Evolutionary conservation across 441 rosid genomes (phyloP), one percentile per base, ranked within the genome.

Genomic region (Croton setiger): DNA sequence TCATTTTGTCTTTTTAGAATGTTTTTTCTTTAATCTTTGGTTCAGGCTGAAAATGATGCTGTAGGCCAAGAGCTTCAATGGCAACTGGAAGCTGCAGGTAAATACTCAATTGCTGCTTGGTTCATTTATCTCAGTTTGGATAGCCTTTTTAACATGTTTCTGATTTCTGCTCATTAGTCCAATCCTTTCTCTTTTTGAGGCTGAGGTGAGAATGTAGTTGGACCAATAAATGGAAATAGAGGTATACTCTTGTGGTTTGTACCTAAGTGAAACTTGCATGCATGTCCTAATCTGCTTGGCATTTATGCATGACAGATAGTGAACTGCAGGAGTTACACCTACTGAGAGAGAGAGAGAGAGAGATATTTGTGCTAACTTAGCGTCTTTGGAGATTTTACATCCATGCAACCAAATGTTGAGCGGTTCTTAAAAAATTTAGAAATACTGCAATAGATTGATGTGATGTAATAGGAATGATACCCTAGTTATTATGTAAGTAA

Each of bases 61-160:
- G 81, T 86, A 43, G 97, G 98, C 66, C 96, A 85, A 76, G 94
- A 95, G 72, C 96, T 92, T 68, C 96, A 92, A 70, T 81, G 76
- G 78, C 97, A 95, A 81, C 83, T 92, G 45, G 99, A 92, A 80
- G 96, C 99, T 76, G 93, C 97, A 35, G 97, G 99, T 94, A 70
- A 76, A 20, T 58, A 70, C 21, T 44, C 27, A 33, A 54, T 10
- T 18, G 13, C 15, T 57, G 41, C 15, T 41, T 49, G 15, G 15
- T 57, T n/a, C 18, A 7, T 63, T 23, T 62, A 5, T 71, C 45
- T 27, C 33, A n/a, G 13, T 58, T 52, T 31, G 60, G 27, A 14
- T 7, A 67, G 14, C 55, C 33, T 43, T 14, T 33, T 33, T 13
- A 3, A 8, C 33, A 36, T 23, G 15, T 17, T 4, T 13, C n/a